Base-by-base conservation (phyloP, 139 green algal species). In the Coccomyxa sp. region DNA sequence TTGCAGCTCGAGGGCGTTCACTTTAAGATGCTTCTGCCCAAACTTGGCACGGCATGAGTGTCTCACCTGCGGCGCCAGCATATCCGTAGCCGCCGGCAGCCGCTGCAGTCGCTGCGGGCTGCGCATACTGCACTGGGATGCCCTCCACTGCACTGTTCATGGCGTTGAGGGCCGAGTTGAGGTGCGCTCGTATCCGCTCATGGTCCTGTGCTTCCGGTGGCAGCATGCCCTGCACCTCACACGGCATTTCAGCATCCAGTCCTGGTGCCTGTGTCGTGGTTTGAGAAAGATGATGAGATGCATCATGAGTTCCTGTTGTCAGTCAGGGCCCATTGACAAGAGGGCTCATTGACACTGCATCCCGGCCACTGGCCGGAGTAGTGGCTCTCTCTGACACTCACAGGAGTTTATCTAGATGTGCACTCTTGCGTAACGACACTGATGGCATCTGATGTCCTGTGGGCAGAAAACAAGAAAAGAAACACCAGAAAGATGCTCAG, bases 81-180 rank as follows among this genome's bases (percentile, higher is more conserved):
- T 77, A 27, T 38, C 10, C 77, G 30, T 66, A 67, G 66, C 13
- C 78, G 45, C 21, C 79, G 45, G 0, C 28, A 9, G 31, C 76
- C 13, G 76, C 31, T 18, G 76, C 30, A 0, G 30, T 9, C 76
- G 31, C 13, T 13, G 17, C 16, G 76, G 30, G 23, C 31, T 28
- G 31, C 32, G 76, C 76, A 16, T 76, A 76, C 14, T 79, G 76
- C 28, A 85, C 18, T 13, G 59, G 27, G 7, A 30, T 28, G 28
- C 67, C 67, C 51, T 87, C 79, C 58, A 78, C 67, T 10, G 95
- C 89, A 13, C 80, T 79, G 87, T 98, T 98, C 94, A 99, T 99
- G 82, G 92, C 91, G 87, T 97, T 91, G 14, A 98, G 88, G 17
- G 93, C 96, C 0, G 84, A 84, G 38, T 89, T 94, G 59, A 99